Percentiles rank a stretch among this genome's conserved stretches.
Evolutionary conservation across 306 rosid genomes (phyloP).

Genomic region (Rosa multiflora): DNA sequence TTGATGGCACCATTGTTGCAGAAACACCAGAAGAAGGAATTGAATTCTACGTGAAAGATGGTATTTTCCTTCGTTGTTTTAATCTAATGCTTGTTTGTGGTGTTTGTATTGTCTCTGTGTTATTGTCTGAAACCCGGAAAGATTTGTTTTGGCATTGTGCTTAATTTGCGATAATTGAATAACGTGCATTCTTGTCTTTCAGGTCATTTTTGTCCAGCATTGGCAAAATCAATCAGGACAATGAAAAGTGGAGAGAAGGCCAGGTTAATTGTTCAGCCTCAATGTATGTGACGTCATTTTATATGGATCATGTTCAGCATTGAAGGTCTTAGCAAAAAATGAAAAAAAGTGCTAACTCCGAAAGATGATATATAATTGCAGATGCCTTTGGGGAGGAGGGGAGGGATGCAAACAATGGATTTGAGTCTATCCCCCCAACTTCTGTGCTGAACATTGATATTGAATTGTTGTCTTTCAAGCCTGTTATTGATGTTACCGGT

Average conservation of each 20-base stretch:
- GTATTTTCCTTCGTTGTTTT: conserved; percentile 26
- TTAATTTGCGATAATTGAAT: conserved; percentile 3
- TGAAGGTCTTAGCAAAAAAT: not conserved
- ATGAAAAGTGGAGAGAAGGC: conserved; percentile 70
- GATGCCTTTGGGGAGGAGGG: conserved; percentile 58
- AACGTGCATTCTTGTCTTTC: conserved; percentile 12
- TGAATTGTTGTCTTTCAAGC: conserved; percentile 65
- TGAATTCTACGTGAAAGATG: conserved; percentile 63
- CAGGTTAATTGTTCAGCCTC: conserved; percentile 66
- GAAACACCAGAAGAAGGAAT: conserved; percentile 55
- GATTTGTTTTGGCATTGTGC: not conserved
- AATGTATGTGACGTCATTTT: conserved; percentile 36
- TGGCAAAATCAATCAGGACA: conserved; percentile 56
- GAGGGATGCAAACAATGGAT: conserved; percentile 39
- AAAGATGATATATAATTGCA: conserved; percentile 26
- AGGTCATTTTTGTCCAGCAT: conserved; percentile 55
- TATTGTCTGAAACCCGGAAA: not conserved
- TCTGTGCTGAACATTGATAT: conserved; percentile 52
- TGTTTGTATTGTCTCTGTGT: not conserved
- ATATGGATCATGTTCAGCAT: not conserved
- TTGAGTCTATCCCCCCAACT: conserved; percentile 41
- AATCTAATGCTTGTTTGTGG: not conserved
- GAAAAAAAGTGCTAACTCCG: not conserved
- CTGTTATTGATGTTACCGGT: conserved; percentile 64
- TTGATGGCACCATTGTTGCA: conserved; percentile 57